phyloP scores from a whole-genome alignment of 2,329 filamentous ascomycete species.

The Xylariomycetidae sp. region DNA sequence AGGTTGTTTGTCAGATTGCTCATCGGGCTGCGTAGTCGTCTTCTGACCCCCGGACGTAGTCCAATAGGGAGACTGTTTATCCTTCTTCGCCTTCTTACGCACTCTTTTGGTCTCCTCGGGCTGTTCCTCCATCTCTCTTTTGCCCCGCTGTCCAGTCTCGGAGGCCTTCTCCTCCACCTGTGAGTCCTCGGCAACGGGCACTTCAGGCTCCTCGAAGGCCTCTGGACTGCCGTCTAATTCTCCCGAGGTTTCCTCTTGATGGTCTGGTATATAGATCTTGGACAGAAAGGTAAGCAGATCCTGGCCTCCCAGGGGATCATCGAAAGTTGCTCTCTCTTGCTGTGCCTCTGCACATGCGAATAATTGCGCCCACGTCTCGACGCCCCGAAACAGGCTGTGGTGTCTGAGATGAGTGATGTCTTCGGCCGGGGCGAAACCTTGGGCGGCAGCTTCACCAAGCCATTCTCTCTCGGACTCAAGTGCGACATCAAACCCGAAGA shows the following conservation, averaged over 20 bases:
- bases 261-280: too few relatives aligned
- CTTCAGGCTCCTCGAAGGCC: too few relatives aligned
- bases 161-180: too few relatives aligned
- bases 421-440: conserved; percentile 15
- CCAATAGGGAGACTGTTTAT: conserved; percentile 19
- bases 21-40: not conserved
- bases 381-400: conserved; percentile 25
- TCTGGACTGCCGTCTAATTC: not conserved
- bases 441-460: conserved; percentile 19
- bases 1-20: not conserved
- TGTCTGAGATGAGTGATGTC: conserved; percentile 22
- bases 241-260: too few relatives aligned
- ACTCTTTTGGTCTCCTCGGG: too few relatives aligned
- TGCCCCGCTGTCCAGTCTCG: too few relatives aligned
- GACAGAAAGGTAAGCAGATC: conserved; percentile 21
- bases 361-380: conserved; percentile 30
- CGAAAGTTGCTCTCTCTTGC: conserved; percentile 14
- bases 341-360: conserved; percentile 26
- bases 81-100: conserved; percentile 7
- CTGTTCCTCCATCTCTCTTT: too few relatives aligned
- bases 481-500: conserved; percentile 28
- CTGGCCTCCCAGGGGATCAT: conserved; percentile 19
- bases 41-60: too few relatives aligned
- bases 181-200: too few relatives aligned
- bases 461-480: conserved; percentile 23